phyloP scores from a whole-genome alignment of 1,284 basidiomycete species.

The Trichosporon asahii region DNA sequence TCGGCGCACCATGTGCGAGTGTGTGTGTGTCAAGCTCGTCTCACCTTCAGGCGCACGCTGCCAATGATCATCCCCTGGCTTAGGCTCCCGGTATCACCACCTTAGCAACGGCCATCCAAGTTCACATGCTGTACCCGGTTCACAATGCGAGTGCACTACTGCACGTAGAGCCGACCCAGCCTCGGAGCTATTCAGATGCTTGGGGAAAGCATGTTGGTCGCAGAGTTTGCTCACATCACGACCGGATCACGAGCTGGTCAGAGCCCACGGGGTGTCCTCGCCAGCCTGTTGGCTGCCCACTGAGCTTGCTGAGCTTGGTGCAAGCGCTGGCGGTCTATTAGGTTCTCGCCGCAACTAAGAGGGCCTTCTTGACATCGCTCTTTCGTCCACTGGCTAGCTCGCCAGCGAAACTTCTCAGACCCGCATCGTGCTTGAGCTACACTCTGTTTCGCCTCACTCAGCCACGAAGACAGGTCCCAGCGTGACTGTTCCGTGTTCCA shows the following conservation, averaged over 20 bases:
- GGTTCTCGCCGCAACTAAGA: not conserved
- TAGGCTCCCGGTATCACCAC: not conserved
- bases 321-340: not conserved
- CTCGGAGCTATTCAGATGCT: too few species aligned
- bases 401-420: not conserved
- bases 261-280: not conserved
- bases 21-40: not conserved
- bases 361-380: not conserved
- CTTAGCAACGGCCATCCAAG: not conserved
- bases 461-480: not conserved
- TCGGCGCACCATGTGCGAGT: not conserved
- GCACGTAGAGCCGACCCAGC: too few species aligned
- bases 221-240: not conserved
- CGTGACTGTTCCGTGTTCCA: not conserved
- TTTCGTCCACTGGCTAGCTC: too few species aligned
- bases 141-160: too few species aligned
- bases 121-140: not conserved
- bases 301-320: not conserved
- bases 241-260: not conserved
- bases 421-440: not conserved
- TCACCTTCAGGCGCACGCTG: not conserved
- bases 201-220: not conserved
- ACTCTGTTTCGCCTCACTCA: too few species aligned
- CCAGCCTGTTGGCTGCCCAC: not conserved
- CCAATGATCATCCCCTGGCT: not conserved